Evolutionary conservation across 306 rosid species (phyloP), one percentile per base, ranked within the genome.

Genomic region (Corylus americana): DNA sequence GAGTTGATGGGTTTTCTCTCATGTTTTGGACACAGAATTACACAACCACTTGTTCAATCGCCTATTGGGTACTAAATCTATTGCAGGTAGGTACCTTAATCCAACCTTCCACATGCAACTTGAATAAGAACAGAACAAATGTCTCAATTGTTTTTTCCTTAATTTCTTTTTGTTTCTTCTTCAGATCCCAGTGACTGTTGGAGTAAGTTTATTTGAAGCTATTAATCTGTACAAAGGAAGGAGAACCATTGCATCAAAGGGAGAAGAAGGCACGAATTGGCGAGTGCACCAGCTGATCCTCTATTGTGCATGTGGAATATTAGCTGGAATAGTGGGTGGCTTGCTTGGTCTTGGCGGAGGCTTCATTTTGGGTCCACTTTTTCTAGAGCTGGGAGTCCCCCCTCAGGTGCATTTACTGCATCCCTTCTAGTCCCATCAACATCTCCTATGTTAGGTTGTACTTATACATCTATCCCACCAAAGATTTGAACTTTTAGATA

Each of bases 281-380:
- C 79, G 73, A 79, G 88, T 79, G 70, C 16, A 76, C 57, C 96
- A 87, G 83, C 86, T 95, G 82, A 3, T 58, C 11, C 37, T 81
- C 51, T 95, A 95, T 70, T 90, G 92, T 74, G 20, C 81, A 71
- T 87, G 84, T 76, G 98, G 98, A 8, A 0, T 95, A 22, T 9
- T 93, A 44, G 99, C 99, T 4, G 99, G 99, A 31, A 0, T 93
- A 10, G 94, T 93, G 22, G 98, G 98, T 27, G 99, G 99, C 49
- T 55, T 95, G 90, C 91, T 95, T 8, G 99, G 99, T 55, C 88
- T 95, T 9, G 99, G 99, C 55, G 99, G 99, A 58, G 99, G 99
- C 48, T 95, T 92, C 22, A 83, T 95, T 78, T 92, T 93, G 97
- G 99, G 99, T 20, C 97, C 98, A 6, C 85, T 95, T 53, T 95